A percentile compares a stretch with the other conserved stretches of the same genome.
These are phyloP conservation scores for Trichophyton benhamiae DNA, from an alignment of 2,329 filamentous ascomycete species.

Conservation along the genomic window DNA sequence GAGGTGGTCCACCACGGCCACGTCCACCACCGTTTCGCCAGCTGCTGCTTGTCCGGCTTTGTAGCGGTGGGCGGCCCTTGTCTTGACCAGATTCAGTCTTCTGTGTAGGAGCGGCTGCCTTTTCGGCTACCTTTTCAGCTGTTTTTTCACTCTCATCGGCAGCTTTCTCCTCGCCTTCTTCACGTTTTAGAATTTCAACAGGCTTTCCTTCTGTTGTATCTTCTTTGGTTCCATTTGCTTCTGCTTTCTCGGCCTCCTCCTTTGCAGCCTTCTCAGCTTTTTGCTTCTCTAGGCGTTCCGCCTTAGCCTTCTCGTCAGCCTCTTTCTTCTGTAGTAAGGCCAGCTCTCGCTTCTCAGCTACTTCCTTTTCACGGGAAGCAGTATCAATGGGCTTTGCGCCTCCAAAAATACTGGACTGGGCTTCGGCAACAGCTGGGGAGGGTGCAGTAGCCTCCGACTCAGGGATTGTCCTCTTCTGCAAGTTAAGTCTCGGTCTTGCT, in stretches of 20 bases:
- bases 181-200: conserved; percentile 45
- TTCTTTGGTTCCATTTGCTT: conserved; percentile 32
- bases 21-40: conserved; percentile 25
- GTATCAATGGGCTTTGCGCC: conserved; percentile 91
- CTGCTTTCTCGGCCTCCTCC: conserved; percentile 34
- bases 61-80: conserved; percentile 18
- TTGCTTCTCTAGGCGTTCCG: conserved; percentile 52
- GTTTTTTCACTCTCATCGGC: conserved; percentile 27
- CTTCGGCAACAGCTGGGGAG: conserved; percentile 41
- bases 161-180: conserved; percentile 33
- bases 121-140: conserved; percentile 19
- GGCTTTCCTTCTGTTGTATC: conserved; percentile 35
- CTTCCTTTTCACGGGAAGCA: conserved; percentile 70
- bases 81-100: conserved; percentile 15
- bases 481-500: conserved; percentile 68
- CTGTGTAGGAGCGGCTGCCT: conserved; percentile 26
- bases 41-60: conserved; percentile 29
- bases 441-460: conserved; percentile 52
- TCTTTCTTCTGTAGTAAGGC: conserved; percentile 72
- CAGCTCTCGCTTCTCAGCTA: conserved; percentile 75
- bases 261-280: conserved; percentile 53
- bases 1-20: conserved; percentile 7
- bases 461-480: conserved; percentile 81
- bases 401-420: conserved; percentile 87
- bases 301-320: conserved; percentile 72